Conservation (phyloP, 306 rosid genomes). For the Arachis hypogaea region DNA sequence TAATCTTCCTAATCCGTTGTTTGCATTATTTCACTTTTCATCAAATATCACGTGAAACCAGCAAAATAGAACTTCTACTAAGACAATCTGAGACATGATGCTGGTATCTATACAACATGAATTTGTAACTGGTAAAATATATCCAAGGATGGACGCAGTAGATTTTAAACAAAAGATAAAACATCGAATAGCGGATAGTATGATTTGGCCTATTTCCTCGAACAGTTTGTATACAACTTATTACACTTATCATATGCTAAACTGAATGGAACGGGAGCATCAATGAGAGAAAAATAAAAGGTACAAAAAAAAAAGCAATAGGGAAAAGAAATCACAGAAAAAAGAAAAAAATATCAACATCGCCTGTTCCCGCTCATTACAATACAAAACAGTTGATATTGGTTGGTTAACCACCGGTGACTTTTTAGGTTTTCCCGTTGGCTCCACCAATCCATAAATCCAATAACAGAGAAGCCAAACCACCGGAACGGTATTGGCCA, state of each 20-base stretch:
- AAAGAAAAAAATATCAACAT: constrained; percentile 23
- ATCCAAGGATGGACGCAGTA: constrained; percentile 13
- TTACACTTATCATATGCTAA: constrained; percentile 28
- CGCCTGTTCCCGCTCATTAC: constrained; percentile 31
- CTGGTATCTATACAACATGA: background rate
- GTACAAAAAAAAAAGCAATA: background rate
- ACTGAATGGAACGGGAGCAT: constrained; percentile 32
- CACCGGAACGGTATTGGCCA: constrained; percentile 40
- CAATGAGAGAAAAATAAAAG: constrained; percentile 14
- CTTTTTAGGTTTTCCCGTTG: constrained; percentile 36
- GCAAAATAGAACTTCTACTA: background rate
- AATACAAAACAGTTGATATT: constrained; percentile 37
- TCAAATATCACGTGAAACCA: constrained; percentile 18
- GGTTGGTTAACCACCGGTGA: constrained; percentile 32
- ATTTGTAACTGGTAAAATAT: background rate
- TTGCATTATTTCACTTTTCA: background rate
- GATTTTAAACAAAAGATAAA: constrained; percentile 20
- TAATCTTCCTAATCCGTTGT: background rate
- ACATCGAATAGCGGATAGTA: constrained; percentile 33
- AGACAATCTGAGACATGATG: background rate
- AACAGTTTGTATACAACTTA: constrained; percentile 37
- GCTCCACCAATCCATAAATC: constrained; percentile 49
- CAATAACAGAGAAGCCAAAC: constrained; percentile 32
- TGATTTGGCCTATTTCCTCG: constrained; percentile 32
- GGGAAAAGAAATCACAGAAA: constrained; percentile 15